Conservation (phyloP, 352 stramenopile genomes). For the Lagenidium giganteum region DNA sequence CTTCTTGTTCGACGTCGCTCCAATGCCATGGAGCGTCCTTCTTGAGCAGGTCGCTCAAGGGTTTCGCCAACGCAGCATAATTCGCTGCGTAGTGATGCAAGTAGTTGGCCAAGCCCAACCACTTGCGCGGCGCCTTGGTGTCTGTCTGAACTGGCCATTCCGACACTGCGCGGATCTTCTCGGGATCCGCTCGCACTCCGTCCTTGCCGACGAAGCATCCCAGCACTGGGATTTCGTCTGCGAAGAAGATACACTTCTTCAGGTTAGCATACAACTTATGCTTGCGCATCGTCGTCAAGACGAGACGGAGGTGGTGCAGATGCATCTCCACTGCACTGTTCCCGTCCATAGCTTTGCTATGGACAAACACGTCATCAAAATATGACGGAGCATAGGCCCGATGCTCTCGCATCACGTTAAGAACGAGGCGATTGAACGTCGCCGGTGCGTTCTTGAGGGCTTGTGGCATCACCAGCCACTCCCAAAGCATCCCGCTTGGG, state of each 20-base stretch:
- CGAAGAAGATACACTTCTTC: slow-evolving; percentile 23
- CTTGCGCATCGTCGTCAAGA: slow-evolving; percentile 13
- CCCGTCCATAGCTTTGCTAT: slow-evolving; percentile 6
- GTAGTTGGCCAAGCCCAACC: slow-evolving; percentile 4
- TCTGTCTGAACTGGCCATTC: slow-evolving; percentile 1
- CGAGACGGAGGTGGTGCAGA: slow-evolving; percentile 5
- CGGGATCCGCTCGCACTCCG: slow-evolving; percentile 9
- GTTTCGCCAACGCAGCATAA: background rate
- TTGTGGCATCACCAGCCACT: slow-evolving; percentile 20
- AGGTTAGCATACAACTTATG: slow-evolving; percentile 21
- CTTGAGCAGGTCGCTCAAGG: background rate
- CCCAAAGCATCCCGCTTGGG: slow-evolving; percentile 20
- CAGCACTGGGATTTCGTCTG: slow-evolving; percentile 17
- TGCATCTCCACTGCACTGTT: slow-evolving; percentile 12
- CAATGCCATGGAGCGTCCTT: background rate
- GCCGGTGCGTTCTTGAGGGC: slow-evolving; percentile 17
- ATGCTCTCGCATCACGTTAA: slow-evolving; percentile 9
- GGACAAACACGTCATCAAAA: slow-evolving; percentile 26
- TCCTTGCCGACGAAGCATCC: slow-evolving; percentile 16
- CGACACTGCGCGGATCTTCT: slow-evolving; percentile 5
- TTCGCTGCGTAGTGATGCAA: background rate
- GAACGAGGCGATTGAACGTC: slow-evolving; percentile 20
- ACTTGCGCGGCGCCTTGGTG: slow-evolving; percentile 5
- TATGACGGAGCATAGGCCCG: slow-evolving; percentile 14
- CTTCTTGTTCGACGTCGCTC: background rate